Conservation (phyloP, 192 early-diverging fungal genomes). For the Obelidium mucronatum region DNA sequence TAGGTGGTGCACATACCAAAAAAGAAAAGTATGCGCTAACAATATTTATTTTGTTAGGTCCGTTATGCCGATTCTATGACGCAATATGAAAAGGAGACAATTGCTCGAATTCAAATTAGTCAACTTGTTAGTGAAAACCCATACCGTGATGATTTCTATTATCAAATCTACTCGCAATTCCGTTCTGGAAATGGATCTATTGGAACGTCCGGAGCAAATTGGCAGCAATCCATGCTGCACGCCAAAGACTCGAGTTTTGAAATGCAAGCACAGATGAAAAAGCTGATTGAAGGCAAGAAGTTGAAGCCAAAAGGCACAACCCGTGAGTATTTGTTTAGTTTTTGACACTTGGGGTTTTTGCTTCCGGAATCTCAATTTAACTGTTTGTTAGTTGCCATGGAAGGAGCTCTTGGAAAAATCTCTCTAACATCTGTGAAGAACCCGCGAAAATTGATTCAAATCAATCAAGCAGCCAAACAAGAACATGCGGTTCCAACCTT, state of each 20-base stretch:
- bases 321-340: slow-evolving; percentile 54
- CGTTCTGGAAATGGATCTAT: slow-evolving; percentile 11
- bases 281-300: slow-evolving; percentile 92
- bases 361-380: not conserved
- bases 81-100: slow-evolving; percentile 91
- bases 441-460: slow-evolving; percentile 86
- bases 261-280: slow-evolving; percentile 96
- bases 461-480: slow-evolving; percentile 28
- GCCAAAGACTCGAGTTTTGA: slow-evolving; percentile 25
- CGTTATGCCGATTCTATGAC: slow-evolving; percentile 91
- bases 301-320: slow-evolving; percentile 85
- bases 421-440: slow-evolving; percentile 86
- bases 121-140: slow-evolving; percentile 95
- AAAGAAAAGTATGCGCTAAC: no score
- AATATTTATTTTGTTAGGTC: slow-evolving; percentile 58
- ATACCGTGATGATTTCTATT: slow-evolving; percentile 94
- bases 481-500: slow-evolving; percentile 33
- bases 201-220: slow-evolving; percentile 26
- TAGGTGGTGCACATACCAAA: no score
- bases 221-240: slow-evolving; percentile 59
- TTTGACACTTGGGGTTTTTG: not conserved
- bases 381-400: slow-evolving; percentile 72
- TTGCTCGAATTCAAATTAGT: slow-evolving; percentile 92
- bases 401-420: slow-evolving; percentile 96
- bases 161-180: slow-evolving; percentile 79